Evolutionary conservation across 2,329 filamentous ascomycete genomes (phyloP), one percentile per base, ranked within the genome.

Genomic region (Sclerotinia sclerotiorum): DNA sequence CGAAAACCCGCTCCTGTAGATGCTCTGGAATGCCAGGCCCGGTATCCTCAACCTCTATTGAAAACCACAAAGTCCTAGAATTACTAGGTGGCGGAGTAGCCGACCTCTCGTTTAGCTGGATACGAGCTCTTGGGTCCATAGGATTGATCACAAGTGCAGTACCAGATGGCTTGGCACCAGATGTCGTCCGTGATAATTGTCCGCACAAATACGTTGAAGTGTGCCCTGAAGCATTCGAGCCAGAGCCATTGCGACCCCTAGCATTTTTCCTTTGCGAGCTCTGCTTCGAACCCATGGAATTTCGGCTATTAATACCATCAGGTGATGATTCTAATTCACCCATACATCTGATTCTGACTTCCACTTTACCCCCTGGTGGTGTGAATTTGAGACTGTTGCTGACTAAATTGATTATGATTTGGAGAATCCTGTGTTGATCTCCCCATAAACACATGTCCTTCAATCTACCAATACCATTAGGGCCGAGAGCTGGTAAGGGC

Each of bases 361-460:
- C 84, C 3, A 97, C 91, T 42, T 84, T 89, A 10, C 93, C 93
- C 1, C 88, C 88, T 8, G 87, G 79, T 0, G 92, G 91, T 0
- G 94, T 97, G 76, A 97, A 97, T 77, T 97, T 97, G 55, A 97
- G 81, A 77, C 90, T 92, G 80, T 97, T 97, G 79, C 91, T 94
- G 58, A 97, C 92, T 44, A 97, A 82, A 76, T 97, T 97, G 81
- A 96, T 97, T 58, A 97, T 87, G n/a, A 97, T 91, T 77, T 97
- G 94, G 35, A 97, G 81, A 51, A 97, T 95, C 56, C 94, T 85
- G 76, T 97, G 93, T 73, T 95, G 91, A 74, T 97, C 94, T n/a
- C 94, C 94, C 88, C 92, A 95, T 1, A 97, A 82, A 63, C 71
- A 89, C 89, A 96, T 94, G 72, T 97, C 92, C 76, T 91, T 92